These are phyloP conservation scores for Diaporthe citriasiana DNA, from an alignment of 2,329 filamentous ascomycete genomes.

Conservation along the genomic window DNA sequence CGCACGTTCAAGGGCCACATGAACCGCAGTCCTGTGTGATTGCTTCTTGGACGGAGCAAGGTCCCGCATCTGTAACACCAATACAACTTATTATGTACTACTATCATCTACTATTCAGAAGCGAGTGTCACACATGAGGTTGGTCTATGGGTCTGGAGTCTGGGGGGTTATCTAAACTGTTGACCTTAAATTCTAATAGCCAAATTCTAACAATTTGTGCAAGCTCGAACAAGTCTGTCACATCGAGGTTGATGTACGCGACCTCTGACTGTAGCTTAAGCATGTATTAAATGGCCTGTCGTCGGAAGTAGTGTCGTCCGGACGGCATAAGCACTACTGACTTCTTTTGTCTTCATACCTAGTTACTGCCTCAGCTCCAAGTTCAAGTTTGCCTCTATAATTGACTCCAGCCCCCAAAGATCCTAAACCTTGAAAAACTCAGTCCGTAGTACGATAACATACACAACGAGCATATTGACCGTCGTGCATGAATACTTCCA, in stretches of 20 bases:
- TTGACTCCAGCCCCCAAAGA: no score
- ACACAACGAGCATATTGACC: background rate
- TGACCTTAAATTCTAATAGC: conserved; percentile 26
- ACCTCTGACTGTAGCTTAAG: background rate
- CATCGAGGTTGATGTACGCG: background rate
- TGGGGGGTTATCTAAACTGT: background rate
- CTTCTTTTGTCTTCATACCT: background rate
- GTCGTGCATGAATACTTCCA: background rate
- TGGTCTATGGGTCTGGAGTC: conserved; percentile 2
- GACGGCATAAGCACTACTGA: background rate
- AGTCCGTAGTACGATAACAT: background rate
- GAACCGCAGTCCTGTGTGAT: background rate
- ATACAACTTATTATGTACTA: conserved; percentile 14
- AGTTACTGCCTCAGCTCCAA: background rate
- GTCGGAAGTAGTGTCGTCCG: background rate
- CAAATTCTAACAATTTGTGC: background rate
- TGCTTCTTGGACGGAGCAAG: no score
- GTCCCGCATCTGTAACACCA: background rate
- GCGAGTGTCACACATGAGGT: background rate
- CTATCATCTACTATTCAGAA: conserved; percentile 1
- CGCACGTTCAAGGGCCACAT: conserved; percentile 6
- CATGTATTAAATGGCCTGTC: no score
- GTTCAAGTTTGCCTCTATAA: background rate
- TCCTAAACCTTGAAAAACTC: background rate
- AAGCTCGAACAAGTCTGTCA: background rate